Evolutionary conservation across 306 rosid genomes (phyloP).

Genomic region (Luffa aegyptiaca): DNA sequence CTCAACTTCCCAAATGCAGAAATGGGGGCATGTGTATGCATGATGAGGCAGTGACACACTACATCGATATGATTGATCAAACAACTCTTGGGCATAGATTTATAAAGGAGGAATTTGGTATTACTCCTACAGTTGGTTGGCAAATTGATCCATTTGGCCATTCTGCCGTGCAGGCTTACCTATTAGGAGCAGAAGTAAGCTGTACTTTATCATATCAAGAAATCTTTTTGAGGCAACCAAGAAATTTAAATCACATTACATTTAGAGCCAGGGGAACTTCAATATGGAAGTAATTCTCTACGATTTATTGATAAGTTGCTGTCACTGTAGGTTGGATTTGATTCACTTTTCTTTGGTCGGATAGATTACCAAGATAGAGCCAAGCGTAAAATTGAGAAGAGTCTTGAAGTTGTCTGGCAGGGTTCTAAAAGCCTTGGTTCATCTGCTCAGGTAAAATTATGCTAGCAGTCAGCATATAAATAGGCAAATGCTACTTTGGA

Average conservation of each 20-base stretch:
- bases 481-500: neutral
- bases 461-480: neutral
- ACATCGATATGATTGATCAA: conserved; percentile 64
- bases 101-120: conserved; percentile 24
- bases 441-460: conserved; percentile 29
- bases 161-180: conserved; percentile 52
- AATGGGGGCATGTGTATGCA: conserved; percentile 98
- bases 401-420: conserved; percentile 42
- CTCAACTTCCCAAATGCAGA: conserved; percentile 27
- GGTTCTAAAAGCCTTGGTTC: conserved; percentile 44
- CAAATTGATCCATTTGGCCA: conserved; percentile 59
- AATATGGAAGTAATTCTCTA: neutral
- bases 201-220: neutral
- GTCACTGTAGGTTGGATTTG: conserved; percentile 38
- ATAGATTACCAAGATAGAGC: conserved; percentile 48
- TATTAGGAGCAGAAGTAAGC: conserved; percentile 46
- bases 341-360: conserved; percentile 37
- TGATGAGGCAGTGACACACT: conserved; percentile 82
- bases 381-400: conserved; percentile 39
- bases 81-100: conserved; percentile 33
- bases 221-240: neutral
- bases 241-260: neutral
- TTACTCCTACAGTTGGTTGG: conserved; percentile 51
- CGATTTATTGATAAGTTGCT: neutral
- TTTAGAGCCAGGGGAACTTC: neutral